Base-by-base conservation (phyloP, 352 stramenopile species). In the Phytophthora multivora region DNA sequence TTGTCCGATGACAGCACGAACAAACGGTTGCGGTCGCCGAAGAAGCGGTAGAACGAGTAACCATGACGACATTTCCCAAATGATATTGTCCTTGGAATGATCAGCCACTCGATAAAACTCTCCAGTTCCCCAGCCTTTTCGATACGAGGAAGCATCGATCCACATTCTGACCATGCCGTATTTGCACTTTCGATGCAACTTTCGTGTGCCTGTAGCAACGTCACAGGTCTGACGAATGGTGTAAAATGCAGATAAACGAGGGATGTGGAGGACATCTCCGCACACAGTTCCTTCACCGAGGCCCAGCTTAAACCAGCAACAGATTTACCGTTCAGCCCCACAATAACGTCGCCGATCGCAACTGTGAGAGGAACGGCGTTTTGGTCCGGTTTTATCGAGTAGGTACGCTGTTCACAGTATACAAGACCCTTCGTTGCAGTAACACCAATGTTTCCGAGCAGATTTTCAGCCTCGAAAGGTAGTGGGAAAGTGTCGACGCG, bases 41-140 rank as follows among this genome's bases (percentile, higher is more conserved):
- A 80, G 43, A 93, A 93, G 4, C 75, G 79, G 41, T 89, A 91
- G 47, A 88, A 93, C 4, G 51, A 53, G 38, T 81, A 89, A 1
- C 66, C 73, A 11, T 71, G 45, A 0, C 73, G 75, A 50, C 78
- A 91, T 13, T 78, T 86, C 2, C 85, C 85, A 28, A 91, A 69
- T 10, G 73, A 59, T 15, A 86, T 38, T 10, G 76, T 90, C 52
- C 87, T 71, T 19, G 87, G 87, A 21, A 91, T 75, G 30, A 92
- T 63, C 5, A 69, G 56, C 57, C 66, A 76, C 30, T 77, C 78
- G 28, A 95, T 69, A 40, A 92, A 89, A 15, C 50, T 71, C 60
- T 95, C 86, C n/a, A 90, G 55, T 12, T 70, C 63, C 13, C 55
- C 59, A 25, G 77, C 75, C 40, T 83, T 74, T 21, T 81, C 59